A percentile compares a stretch with the other conserved stretches of the same genome.
Conservation (phyloP, 2,329 filamentous ascomycete species). For the Fusarium citri region DNA sequence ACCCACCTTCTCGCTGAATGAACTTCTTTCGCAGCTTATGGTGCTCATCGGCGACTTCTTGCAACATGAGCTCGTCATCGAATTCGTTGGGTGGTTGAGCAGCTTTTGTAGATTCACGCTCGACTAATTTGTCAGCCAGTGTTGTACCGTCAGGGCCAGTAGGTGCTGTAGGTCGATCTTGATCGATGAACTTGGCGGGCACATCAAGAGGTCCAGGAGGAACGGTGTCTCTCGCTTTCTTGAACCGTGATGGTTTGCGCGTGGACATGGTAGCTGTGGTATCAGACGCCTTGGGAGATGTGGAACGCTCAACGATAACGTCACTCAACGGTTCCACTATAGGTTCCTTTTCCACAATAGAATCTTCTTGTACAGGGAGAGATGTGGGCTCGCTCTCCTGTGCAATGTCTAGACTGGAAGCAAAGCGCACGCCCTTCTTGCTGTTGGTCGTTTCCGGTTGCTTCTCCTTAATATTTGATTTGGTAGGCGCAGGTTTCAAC, state of each 20-base stretch:
- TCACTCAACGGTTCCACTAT: constrained; percentile 64
- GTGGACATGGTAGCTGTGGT: constrained; percentile 52
- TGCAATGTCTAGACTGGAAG: constrained; percentile 78
- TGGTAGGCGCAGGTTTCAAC: constrained; percentile 45
- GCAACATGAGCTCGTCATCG: constrained; percentile 75
- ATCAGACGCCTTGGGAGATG: constrained; percentile 41
- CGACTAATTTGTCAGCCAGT: constrained; percentile 70
- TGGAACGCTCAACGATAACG: constrained; percentile 60
- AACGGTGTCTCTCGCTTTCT: constrained; percentile 53
- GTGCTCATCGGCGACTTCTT: constrained; percentile 85
- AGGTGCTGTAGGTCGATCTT: constrained; percentile 55
- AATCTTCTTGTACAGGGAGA: constrained; percentile 25
- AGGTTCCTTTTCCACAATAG: constrained; percentile 44
- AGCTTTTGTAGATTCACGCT: constrained; percentile 57
- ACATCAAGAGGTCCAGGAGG: constrained; percentile 60
- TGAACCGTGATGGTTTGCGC: constrained; percentile 64
- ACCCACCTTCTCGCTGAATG: constrained; percentile 86
- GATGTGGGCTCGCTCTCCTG: constrained; percentile 46
- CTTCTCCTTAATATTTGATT: constrained; percentile 51
- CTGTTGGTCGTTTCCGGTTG: constrained; percentile 35
- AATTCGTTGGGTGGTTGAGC: constrained; percentile 69
- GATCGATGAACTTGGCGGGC: constrained; percentile 54
- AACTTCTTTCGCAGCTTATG: constrained; percentile 84
- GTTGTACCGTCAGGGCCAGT: constrained; percentile 65
- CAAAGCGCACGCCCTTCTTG: constrained; percentile 85